A percentile compares a stretch with the other conserved stretches of the same genome.
Evolutionary conservation across 2,329 filamentous ascomycete genomes (phyloP).

Genomic region (Exophiala oligosperma): DNA sequence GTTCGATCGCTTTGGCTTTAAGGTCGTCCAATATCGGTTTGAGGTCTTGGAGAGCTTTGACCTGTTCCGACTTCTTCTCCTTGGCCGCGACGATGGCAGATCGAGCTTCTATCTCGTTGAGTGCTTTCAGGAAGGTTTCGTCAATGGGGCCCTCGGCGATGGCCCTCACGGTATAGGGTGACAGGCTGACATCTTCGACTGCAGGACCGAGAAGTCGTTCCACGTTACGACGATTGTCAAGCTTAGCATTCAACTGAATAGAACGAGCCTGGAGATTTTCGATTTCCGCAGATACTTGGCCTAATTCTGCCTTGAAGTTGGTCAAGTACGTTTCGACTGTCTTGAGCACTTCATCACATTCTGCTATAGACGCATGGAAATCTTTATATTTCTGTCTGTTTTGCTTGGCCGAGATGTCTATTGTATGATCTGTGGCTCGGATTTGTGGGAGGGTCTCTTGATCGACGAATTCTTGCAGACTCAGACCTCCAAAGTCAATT

Average conservation of each 20-base stretch:
- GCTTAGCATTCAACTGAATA: slow-evolving; percentile 73
- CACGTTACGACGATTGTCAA: slow-evolving; percentile 86
- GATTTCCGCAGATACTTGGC: slow-evolving; percentile 89
- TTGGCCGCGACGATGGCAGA: slow-evolving; percentile 70
- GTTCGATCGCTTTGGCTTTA: slow-evolving; percentile 76
- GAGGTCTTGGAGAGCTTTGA: slow-evolving; percentile 79
- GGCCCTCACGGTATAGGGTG: slow-evolving; percentile 77
- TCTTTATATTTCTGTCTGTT: slow-evolving; percentile 87
- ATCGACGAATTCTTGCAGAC: slow-evolving; percentile 69
- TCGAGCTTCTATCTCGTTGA: slow-evolving; percentile 81
- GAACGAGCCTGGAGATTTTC: slow-evolving; percentile 89
- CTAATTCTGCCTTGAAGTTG: slow-evolving; percentile 90
- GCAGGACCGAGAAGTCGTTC: slow-evolving; percentile 84
- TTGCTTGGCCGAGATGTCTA: slow-evolving; percentile 56
- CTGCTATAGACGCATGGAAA: slow-evolving; percentile 78
- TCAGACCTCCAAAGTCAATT: slow-evolving; percentile 77
- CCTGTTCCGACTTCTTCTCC: slow-evolving; percentile 58
- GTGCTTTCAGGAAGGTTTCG: slow-evolving; percentile 78
- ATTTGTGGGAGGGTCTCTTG: slow-evolving; percentile 51
- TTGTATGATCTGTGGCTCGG: slow-evolving; percentile 71
- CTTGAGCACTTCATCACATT: slow-evolving; percentile 89
- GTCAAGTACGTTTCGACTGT: slow-evolving; percentile 91
- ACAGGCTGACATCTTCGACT: slow-evolving; percentile 87
- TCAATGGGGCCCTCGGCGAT: slow-evolving; percentile 89
- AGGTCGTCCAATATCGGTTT: slow-evolving; percentile 83